Evolutionary conservation across 2,329 filamentous ascomycete genomes (phyloP), one percentile per base, ranked within the genome.

Genomic region (Pseudohalonectria lignicola): DNA sequence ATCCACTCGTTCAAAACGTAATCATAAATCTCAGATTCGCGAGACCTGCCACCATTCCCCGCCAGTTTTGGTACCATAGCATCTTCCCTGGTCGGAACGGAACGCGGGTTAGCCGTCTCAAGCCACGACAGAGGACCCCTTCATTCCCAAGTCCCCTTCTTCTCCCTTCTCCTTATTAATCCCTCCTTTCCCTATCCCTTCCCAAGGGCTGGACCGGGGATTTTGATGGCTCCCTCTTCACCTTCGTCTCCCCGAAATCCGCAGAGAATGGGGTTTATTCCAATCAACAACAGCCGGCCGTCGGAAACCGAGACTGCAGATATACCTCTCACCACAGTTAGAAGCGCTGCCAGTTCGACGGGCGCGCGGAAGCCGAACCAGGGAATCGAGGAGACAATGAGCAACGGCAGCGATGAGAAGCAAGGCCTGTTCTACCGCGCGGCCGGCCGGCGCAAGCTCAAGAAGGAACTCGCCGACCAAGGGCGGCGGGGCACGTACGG

Each of bases 271-370:
- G 66, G 67, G 42, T 71, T 71, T 45, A 49, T 67, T 35, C 65
- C 60, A 34, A 55, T 71, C 23, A 56, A 56, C 44, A 50, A 53
- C 43, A 47, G 47, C 46, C 44, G 46, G n/a, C 36, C 47, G 16
- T 45, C 47, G 52, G 51, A 53, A 32, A 41, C 50, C 43, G 55
- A n/a, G n/a, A n/a, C 60, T 13, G 51, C 51, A 39, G 69, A 64
- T 37, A 79, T 79, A 34, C 73, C 73, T 16, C 66, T 79, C 40
- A 64, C 65, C 12, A 59, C 62, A 33, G 68, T 82, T 45, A 65
- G 62, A 51, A 78, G 62, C 51, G 77, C 65, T 47, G 64, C 62
- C 43, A 74, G 67, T 46, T 66, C 64, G 6, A 70, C 66, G 3
- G 74, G 76, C 31, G 34, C 49, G 33, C 52, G 53, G 11, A 48